Evolutionary conservation across 768 basidiomycete genomes (phyloP), one percentile per base, ranked within the genome.

Genomic region (Russula emetica): DNA sequence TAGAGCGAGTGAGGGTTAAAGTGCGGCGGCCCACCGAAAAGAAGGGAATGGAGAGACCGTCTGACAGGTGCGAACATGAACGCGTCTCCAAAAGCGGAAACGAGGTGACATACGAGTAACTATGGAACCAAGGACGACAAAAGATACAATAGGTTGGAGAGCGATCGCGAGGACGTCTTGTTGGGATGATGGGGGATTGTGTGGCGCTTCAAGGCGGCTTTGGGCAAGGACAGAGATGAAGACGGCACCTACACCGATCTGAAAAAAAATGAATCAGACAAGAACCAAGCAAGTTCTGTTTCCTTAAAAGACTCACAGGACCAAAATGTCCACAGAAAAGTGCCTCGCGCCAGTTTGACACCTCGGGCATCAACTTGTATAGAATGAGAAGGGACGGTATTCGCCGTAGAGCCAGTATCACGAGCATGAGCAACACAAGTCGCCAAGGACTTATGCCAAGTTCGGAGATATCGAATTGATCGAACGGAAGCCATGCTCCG

Each of bases 291-390:
- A 28, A 32, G 14, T 22, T 9, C 11, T 22, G 49, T 4, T 4
- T 22, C 2, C 56, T 36, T 24, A 34, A 42, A 72, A 75, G 16
- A 70, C 64, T 57, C 42, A 65, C 64, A 26, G 64, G 64, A 84
- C 88, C 94, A 72, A 96, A 98, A 78, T 97, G 94, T 3, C 96
- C 96, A 5, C 83, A 85, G 72, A 98, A 97, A 5, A 94, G 67
- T 0, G 96, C 95, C 75, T 98, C 93, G 51, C 83, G 80, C 86
- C 93, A 90, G 24, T 83, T 85, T 44, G 75, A 73, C 68, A 98
- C 90, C 73, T 98, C 95, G 0, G 95, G 96, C 16, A 97, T 83
- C 81, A 85, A 92, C 64, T 76, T 83, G 70, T 95, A 94, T 2
- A 97, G 77, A 3, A 85, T 69, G 58, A 97, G 74, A 52, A 98